These are phyloP conservation scores for Podila horticola DNA, from an alignment of 192 early-diverging fungal species.

Conservation along the genomic window DNA sequence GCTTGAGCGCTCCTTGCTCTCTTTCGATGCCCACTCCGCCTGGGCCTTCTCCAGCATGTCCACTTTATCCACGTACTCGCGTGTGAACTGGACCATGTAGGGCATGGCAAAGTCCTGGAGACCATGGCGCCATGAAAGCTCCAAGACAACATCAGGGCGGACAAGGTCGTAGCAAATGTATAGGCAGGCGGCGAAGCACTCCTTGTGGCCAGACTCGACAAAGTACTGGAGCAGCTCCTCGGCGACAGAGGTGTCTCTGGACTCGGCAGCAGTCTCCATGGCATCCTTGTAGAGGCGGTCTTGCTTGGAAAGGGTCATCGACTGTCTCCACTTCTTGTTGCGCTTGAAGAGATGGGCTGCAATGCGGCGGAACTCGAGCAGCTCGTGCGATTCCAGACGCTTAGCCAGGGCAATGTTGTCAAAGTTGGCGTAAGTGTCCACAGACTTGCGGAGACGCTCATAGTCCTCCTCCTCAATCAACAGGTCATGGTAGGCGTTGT, in stretches of 20 bases:
- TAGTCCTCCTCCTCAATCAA: constrained; percentile 99
- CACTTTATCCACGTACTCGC: constrained; percentile 90
- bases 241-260: constrained; percentile 85
- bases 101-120: constrained; percentile 97
- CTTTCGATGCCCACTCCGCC: constrained; percentile 29
- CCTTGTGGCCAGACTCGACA: constrained; percentile 89
- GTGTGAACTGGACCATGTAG: constrained; percentile 91
- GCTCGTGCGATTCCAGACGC: constrained; percentile 94
- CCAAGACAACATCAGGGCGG: constrained; percentile 93
- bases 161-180: constrained; percentile 96
- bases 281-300: constrained; percentile 98
- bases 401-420: constrained; percentile 92
- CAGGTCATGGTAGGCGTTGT: constrained; percentile 95
- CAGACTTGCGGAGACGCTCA: constrained; percentile 91
- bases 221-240: constrained; percentile 98
- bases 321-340: constrained; percentile 97
- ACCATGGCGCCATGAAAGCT: constrained; percentile 91
- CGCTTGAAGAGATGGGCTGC: constrained; percentile 96
- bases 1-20: constrained; percentile 32
- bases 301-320: constrained; percentile 94
- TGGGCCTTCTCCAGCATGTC: constrained; percentile 48
- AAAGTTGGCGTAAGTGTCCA: constrained; percentile 96
- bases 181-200: constrained; percentile 94
- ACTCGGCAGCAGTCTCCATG: constrained; percentile 97
- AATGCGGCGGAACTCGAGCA: constrained; percentile 98